These are phyloP conservation scores for Gossypium schwendimanii DNA, from an alignment of 441 rosid species.

Conservation along the genomic window DNA sequence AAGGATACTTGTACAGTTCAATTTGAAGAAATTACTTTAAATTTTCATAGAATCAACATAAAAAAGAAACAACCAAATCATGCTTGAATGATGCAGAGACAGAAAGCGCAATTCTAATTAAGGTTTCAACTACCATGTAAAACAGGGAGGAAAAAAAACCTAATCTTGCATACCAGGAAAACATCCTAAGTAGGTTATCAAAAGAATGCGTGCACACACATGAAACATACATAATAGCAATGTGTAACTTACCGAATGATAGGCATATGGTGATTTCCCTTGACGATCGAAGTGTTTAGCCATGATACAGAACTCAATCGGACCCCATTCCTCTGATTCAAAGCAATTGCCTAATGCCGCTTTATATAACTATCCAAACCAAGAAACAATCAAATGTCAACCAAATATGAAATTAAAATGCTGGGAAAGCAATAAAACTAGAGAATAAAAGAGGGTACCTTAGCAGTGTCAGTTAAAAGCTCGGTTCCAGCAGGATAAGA, in stretches of 20 bases:
- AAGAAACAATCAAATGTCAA: conserved; percentile 7
- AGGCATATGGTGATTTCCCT: conserved; percentile 82
- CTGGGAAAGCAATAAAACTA: background rate
- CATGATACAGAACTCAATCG: conserved; percentile 72
- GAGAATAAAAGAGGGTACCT: conserved; percentile 32
- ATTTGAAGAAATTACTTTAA: background rate
- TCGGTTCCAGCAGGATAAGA: conserved; percentile 91
- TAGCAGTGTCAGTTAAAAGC: conserved; percentile 66
- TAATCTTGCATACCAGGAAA: conserved; percentile 3
- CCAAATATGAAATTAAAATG: background rate
- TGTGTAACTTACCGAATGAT: conserved; percentile 62
- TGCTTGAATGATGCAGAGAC: background rate
- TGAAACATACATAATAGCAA: background rate
- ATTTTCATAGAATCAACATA: background rate
- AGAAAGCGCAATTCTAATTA: background rate
- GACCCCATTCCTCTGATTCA: conserved; percentile 85
- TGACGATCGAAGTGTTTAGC: conserved; percentile 90
- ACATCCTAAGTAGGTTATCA: background rate
- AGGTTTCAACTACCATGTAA: background rate
- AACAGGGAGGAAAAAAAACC: background rate
- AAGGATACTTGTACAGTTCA: background rate
- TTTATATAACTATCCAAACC: conserved; percentile 54
- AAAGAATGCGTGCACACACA: background rate
- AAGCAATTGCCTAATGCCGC: conserved; percentile 87
- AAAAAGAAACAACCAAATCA: background rate